Evolutionary conservation across 2,329 filamentous ascomycete genomes (phyloP).

Genomic region (Aureobasidium mangrovei): DNA sequence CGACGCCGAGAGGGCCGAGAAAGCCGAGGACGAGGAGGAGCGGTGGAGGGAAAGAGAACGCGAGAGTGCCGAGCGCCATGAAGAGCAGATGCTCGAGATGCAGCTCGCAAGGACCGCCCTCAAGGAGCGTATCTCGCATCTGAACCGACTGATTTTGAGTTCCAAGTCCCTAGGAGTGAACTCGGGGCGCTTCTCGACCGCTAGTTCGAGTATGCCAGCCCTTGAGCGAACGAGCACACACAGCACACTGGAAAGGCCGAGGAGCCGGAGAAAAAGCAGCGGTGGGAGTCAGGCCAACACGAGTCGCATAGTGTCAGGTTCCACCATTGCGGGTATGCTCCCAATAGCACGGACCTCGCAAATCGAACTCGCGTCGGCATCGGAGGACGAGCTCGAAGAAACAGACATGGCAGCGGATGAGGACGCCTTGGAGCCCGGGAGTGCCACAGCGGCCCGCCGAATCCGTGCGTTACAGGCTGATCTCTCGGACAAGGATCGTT

Average conservation of each 20-base stretch:
- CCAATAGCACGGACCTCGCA: conserved; percentile 24
- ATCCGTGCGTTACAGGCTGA: conserved; percentile 91
- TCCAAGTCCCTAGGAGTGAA: conserved; percentile 96
- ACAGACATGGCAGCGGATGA: conserved; percentile 46
- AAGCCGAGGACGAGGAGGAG: conserved; percentile 60
- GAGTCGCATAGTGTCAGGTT: conserved; percentile 24
- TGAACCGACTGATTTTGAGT: conserved; percentile 89
- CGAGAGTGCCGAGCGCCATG: conserved; percentile 77
- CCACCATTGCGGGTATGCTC: conserved; percentile 24
- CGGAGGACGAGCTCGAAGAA: conserved; percentile 38
- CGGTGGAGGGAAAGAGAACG: conserved; percentile 61
- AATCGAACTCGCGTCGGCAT: conserved; percentile 17
- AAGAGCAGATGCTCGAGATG: conserved; percentile 98
- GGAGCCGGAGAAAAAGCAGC: conserved; percentile 9
- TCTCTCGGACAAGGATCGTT: conserved; percentile 90
- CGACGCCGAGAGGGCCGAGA: conserved; percentile 46
- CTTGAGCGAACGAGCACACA: conserved; percentile 28
- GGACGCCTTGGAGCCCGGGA: conserved; percentile 41
- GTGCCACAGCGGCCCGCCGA: conserved; percentile 72
- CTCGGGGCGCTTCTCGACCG: conserved; percentile 52
- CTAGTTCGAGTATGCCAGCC: conserved; percentile 33
- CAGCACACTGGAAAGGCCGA: conserved; percentile 26
- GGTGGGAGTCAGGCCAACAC: conserved; percentile 20
- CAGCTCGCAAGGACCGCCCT: conserved; percentile 89
- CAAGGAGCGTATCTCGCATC: conserved; percentile 93